A percentile compares a stretch with the other conserved stretches of the same genome.
Evolutionary conservation across 2,329 filamentous ascomycete species (phyloP).

Genomic region (Fusarium praegraminearum): DNA sequence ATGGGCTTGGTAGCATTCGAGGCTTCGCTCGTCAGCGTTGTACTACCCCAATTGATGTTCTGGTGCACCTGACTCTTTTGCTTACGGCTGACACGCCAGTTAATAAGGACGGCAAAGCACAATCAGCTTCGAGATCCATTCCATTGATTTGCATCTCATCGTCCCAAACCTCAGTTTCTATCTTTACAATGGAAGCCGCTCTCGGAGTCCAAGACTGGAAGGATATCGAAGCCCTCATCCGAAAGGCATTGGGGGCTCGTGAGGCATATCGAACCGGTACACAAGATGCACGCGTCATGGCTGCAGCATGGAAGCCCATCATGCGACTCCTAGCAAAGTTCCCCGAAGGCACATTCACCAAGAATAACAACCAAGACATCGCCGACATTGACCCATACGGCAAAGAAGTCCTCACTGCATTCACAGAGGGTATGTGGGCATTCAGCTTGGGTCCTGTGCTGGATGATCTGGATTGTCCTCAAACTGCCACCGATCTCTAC

Average conservation of each 20-base stretch:
- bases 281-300: not conserved
- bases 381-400: not conserved
- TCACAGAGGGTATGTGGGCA: not conserved
- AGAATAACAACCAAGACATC: not conserved
- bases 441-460: not conserved
- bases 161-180: not conserved
- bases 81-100: not conserved
- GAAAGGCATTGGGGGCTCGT: not conserved
- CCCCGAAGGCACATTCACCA: not conserved
- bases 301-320: not conserved
- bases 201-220: not conserved
- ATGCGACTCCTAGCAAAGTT: not conserved
- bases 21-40: not conserved
- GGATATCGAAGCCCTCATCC: not conserved
- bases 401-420: not conserved
- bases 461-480: not conserved
- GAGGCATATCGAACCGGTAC: not conserved
- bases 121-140: not conserved
- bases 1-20: not conserved
- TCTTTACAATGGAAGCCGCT: not conserved
- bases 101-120: not conserved
- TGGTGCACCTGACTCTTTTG: not conserved
- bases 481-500: not conserved
- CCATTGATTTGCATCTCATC: not conserved
- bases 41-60: not conserved